A percentile compares a stretch with the other conserved stretches of the same genome.
Evolutionary conservation across 2,329 filamentous ascomycete species (phyloP).

Genomic region (Fusarium sp.): DNA sequence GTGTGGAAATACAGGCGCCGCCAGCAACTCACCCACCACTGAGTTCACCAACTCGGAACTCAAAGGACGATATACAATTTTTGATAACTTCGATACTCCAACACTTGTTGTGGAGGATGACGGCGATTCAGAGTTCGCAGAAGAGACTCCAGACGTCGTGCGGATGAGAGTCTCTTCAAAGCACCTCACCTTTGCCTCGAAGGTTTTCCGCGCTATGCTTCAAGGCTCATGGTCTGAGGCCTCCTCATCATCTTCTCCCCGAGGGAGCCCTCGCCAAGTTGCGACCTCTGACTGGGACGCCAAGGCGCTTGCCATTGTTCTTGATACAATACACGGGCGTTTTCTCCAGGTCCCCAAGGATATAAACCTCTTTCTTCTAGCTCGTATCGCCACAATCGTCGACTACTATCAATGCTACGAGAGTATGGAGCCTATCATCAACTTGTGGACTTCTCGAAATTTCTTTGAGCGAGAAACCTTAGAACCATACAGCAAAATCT

Average conservation of each 20-base stretch:
- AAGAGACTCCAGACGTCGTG: accelerated
- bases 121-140: too few species aligned
- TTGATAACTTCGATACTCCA: background rate
- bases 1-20: accelerated
- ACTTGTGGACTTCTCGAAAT: too few species aligned
- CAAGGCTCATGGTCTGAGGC: background rate
- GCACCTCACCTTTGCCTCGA: accelerated
- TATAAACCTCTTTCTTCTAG: background rate
- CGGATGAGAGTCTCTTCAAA: accelerated
- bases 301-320: background rate
- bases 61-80: accelerated
- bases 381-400: conserved; percentile 1
- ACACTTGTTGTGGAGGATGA: too few species aligned
- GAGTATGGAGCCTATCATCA: background rate
- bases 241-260: background rate
- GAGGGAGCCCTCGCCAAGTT: accelerated
- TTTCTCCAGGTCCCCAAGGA: accelerated
- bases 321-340: background rate
- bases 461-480: too few species aligned
- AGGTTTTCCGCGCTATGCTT: background rate
- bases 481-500: too few species aligned
- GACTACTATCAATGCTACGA: conserved; percentile 21
- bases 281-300: background rate
- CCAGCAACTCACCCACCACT: accelerated
- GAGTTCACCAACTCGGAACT: background rate